A percentile compares a stretch with the other conserved stretches of the same genome.
Conservation (phyloP, 176 grass and related monocot genomes). For the Olyra latifolia region DNA sequence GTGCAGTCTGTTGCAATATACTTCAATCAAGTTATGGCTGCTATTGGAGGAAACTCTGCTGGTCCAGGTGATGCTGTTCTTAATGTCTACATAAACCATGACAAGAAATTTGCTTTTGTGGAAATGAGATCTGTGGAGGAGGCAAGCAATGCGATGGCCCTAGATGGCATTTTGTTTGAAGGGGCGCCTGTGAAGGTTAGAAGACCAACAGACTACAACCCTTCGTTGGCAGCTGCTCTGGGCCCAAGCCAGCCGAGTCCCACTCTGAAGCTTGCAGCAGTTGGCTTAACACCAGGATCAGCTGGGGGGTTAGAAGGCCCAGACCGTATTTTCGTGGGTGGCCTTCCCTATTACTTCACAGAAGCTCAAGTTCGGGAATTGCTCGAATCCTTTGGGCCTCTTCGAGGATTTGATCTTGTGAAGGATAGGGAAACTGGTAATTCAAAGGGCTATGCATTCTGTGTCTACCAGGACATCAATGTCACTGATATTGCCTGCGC, state of each 20-base stretch:
- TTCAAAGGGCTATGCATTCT: conserved; percentile 98
- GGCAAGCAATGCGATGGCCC: conserved; percentile 99
- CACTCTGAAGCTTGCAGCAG: conserved; percentile 90
- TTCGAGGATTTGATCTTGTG: conserved; percentile 95
- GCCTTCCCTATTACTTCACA: conserved; percentile 98
- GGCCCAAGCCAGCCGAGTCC: conserved; percentile 89
- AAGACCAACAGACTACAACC: conserved; percentile 94
- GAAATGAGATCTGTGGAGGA: conserved; percentile 99
- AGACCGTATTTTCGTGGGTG: conserved; percentile 94
- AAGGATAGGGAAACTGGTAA: conserved; percentile 99
- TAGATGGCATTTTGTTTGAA: conserved; percentile 98
- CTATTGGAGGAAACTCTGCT: conserved; percentile 96
- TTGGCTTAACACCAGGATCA: conserved; percentile 82
- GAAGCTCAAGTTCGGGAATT: conserved; percentile 95
- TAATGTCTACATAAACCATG: conserved; percentile 99
- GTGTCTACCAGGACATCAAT: conserved; percentile 86
- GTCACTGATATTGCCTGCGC: conserved; percentile 98
- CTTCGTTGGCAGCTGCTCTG: conserved; percentile 90
- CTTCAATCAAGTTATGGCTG: conserved; percentile 99
- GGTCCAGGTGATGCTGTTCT: conserved; percentile 99
- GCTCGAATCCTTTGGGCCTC: conserved; percentile 88
- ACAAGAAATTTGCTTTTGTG: conserved; percentile 99
- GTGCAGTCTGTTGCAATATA: conserved; percentile 88
- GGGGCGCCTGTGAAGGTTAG: conserved; percentile 92
- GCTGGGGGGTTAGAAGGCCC: conserved; percentile 92